Evolutionary conservation across 2,329 filamentous ascomycete genomes (phyloP), one percentile per base, ranked within the genome.

Genomic region (Phialophora tarda): DNA sequence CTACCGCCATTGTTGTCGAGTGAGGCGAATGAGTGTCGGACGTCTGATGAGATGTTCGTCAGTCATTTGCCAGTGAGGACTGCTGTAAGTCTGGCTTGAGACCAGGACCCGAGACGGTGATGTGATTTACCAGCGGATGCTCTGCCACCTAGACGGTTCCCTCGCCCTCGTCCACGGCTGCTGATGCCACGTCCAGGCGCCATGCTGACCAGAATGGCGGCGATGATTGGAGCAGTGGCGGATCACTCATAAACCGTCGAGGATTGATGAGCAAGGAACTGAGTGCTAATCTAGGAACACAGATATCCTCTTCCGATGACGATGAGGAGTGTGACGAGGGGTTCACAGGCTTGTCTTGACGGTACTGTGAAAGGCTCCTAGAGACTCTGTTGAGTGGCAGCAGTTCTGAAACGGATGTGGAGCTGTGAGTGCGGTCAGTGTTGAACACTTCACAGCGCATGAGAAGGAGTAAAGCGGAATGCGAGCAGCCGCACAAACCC

Each of bases 1-100:
- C 34, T 44, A 61, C 59, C 28, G 21, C 47, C 59, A 44, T 28
- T 41, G 21, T 11, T 51, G 8, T 54, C 59, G 24, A 54, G 59
- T 3, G 26, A 30, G 23, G n/a, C 28, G 23, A 61, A 61, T 32
- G 59, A 54, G 47, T 54, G 54, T 8, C 34, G 30, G 32, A 14
- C 34, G 7, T 53, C 59, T 61, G 48, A 48, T 28, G 24, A 30
- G 26, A 21, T n/a, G 23, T 17, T 11, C 28, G 53, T 55, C 28
- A 55, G 53, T 55, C 48, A 28, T 4, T 34, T 21, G 4, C 28
- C 17, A 55, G 8, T 32, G 28, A 51, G 48, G 24, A 26, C 48
- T 5, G 14, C 5, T 44, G 38, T 21, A n/a, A n/a, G 38, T 34
- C 28, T 55, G 28, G 30, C 24, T 21, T 28, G 24, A 51, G 48